Evolutionary conservation across 768 basidiomycete genomes (phyloP).

Genomic region (Trichaptum fuscoviolaceum): DNA sequence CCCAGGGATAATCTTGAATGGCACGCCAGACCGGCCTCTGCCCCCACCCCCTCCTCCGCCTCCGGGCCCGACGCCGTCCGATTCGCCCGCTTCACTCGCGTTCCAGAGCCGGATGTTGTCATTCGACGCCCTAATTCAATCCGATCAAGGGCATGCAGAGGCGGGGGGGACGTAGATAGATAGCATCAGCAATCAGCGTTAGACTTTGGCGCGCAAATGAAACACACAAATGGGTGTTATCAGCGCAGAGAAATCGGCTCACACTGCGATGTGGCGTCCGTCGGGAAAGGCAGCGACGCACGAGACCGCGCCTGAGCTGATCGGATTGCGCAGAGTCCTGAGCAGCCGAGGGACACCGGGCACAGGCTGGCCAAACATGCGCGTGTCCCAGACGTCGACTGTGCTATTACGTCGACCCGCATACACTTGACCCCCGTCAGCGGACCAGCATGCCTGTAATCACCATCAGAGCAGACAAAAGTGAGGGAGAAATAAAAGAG

Average conservation of each 20-base stretch:
- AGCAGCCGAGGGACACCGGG: conserved; percentile 70
- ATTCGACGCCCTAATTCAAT: conserved; percentile 63
- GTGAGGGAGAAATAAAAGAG: conserved; percentile 6
- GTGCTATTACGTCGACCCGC: conserved; percentile 88
- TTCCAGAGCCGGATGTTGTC: conserved; percentile 97
- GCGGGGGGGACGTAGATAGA: neutral
- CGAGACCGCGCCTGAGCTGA: conserved; percentile 86
- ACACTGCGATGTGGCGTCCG: conserved; percentile 89
- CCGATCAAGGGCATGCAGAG: neutral
- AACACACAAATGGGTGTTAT: neutral
- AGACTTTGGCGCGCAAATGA: neutral
- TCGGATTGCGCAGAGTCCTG: conserved; percentile 80
- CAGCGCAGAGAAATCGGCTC: conserved; percentile 21
- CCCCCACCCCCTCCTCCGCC: conserved; percentile 38
- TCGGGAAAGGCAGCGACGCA: conserved; percentile 91
- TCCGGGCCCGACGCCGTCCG: conserved; percentile 48
- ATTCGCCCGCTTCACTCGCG: conserved; percentile 67
- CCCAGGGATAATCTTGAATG: conserved; percentile 93
- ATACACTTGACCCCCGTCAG: conserved; percentile 81
- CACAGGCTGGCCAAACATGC: conserved; percentile 64
- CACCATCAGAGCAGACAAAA: neutral
- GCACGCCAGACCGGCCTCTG: conserved; percentile 41
- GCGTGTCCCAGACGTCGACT: conserved; percentile 92
- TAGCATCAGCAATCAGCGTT: neutral
- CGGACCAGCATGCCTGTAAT: conserved; percentile 87